Base-by-base conservation (phyloP, 2,329 filamentous ascomycete species). In the Xylogone sp. region DNA sequence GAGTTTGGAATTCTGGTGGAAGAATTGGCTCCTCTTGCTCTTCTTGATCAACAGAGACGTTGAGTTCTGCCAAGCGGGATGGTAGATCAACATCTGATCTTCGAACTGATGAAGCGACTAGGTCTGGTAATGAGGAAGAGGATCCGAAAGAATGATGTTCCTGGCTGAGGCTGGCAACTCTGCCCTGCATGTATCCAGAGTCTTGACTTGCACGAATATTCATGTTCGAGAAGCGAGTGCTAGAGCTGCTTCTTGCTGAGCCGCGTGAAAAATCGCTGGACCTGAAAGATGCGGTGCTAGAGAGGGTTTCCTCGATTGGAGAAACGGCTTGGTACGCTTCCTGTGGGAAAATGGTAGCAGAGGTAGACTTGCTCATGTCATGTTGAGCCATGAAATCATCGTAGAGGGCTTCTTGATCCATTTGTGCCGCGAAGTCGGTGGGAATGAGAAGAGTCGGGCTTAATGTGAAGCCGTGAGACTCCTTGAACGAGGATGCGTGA, bases 361-460 rank as follows among this genome's bases (percentile, higher is more conserved):
- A 59, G 4, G 55, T 48, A 18, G 53, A 39, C n/a, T 61, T 39
- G 18, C 59, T 55, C 3, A 51, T 45, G 39, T 56, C 42, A 50
- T 60, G 42, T 61, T 58, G 18, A 16, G 19, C 27, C 21, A 34
- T 31, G 6, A 53, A 18, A 20, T 65, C 57, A 20, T 62, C 53
- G 45, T 65, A 66, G 2, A 65, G 43, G 43, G 53, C 51, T 49
- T 66, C 65, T 24, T 64, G 57, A 18, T 66, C 62, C 71, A 83
- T 77, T 58, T 82, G 74, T 54, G 77, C 73, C 48, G 79, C 75
- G 57, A 77, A 83, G 48, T 86, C 82, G 45, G 71, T 67, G 12
- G 83, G 82, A 49, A 86, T 82, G 46, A 86, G 71, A n/a, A 86
- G 71, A 3, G 79, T 79, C 0, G 83, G 82, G 7, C 82, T 85